Evolutionary conservation across 345 rosid genomes (phyloP), one percentile per base, ranked within the genome.

Genomic region (Raphanus sativus): DNA sequence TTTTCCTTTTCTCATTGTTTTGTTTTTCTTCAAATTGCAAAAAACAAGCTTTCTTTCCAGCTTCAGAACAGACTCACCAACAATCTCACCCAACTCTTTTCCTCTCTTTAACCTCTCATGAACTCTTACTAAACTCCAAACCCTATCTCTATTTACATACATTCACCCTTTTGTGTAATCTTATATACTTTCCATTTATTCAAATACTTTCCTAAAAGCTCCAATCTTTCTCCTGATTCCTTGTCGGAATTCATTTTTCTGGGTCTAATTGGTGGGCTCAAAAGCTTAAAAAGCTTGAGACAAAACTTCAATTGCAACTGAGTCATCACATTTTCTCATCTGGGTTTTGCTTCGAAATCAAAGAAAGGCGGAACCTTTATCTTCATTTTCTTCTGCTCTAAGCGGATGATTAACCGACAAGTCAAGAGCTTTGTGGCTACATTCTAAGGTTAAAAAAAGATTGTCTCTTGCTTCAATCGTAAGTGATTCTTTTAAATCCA

Each of bases 1-100:
- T 33, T 81, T 50, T 71, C 60, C 73, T 29, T 69, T 55, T 80
- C 64, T 75, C 70, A 78, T 30, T 80, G 59, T 77, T 73, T 75
- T 62, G 62, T 56, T 28, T 69, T 89, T 86, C 91, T 90, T 87
- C 90, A 92, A 71, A 82, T 90, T 92, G 93, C 90, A 90, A 86
- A 48, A 54, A 90, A 85, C 77, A 88, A 90, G 93, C 89, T 85
- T 89, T 75, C 88, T 85, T 90, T 86, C 87, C 88, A 83, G 84
- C 91, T 83, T 81, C 81, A 67, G 55, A 74, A 64, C 80, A 73
- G 58, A 85, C 84, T 86, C 87, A 84, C 94, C 91, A 84, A 87
- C 86, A 86, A 81, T 83, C 85, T 70, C 74, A 73, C 86, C 90
- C 83, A 79, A 79, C 79, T 77, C 24, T 54, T 74, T 58, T 15